Conservation (phyloP, 2,329 filamentous ascomycete genomes). For the Myotisia sp. region DNA sequence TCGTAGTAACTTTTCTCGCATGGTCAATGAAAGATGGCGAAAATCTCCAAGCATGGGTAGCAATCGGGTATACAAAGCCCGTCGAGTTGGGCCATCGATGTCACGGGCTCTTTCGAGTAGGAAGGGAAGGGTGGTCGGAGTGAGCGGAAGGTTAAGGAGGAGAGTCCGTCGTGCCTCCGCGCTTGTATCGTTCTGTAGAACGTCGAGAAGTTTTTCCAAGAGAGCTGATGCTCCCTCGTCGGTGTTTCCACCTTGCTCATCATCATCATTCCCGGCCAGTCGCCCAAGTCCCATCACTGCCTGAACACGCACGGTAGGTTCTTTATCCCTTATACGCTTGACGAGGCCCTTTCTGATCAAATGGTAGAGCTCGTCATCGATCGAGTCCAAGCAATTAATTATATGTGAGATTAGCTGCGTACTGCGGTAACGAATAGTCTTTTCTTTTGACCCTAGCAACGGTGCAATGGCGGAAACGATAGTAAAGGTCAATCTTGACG, state of each 20-base stretch:
- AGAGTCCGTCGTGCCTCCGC: slow-evolving; percentile 83
- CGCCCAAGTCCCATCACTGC: slow-evolving; percentile 81
- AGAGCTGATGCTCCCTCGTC: slow-evolving; percentile 51
- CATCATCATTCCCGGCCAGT: slow-evolving; percentile 58
- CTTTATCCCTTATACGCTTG: slow-evolving; percentile 83
- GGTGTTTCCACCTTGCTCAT: slow-evolving; percentile 55
- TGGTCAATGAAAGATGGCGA: slow-evolving; percentile 77
- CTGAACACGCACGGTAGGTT: slow-evolving; percentile 80
- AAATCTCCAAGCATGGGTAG: slow-evolving; percentile 87
- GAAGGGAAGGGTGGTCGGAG: slow-evolving; percentile 67
- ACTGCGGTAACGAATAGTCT: slow-evolving; percentile 74
- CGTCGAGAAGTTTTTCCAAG: slow-evolving; percentile 68
- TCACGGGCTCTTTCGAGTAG: slow-evolving; percentile 85
- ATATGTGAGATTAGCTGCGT: slow-evolving; percentile 84
- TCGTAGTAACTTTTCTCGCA: slow-evolving; percentile 85
- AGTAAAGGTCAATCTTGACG: slow-evolving; percentile 58
- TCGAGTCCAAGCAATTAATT: slow-evolving; percentile 79
- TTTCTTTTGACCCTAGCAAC: slow-evolving; percentile 76
- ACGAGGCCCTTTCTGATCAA: slow-evolving; percentile 64
- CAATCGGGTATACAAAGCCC: slow-evolving; percentile 74
- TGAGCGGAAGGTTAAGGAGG: slow-evolving; percentile 77
- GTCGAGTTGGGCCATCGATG: slow-evolving; percentile 66
- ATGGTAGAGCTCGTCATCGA: slow-evolving; percentile 84
- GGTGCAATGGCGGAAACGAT: slow-evolving; percentile 62
- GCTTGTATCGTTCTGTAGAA: slow-evolving; percentile 85